Base-by-base conservation (phyloP, 345 rosid species). In the Moricandia arvensis region DNA sequence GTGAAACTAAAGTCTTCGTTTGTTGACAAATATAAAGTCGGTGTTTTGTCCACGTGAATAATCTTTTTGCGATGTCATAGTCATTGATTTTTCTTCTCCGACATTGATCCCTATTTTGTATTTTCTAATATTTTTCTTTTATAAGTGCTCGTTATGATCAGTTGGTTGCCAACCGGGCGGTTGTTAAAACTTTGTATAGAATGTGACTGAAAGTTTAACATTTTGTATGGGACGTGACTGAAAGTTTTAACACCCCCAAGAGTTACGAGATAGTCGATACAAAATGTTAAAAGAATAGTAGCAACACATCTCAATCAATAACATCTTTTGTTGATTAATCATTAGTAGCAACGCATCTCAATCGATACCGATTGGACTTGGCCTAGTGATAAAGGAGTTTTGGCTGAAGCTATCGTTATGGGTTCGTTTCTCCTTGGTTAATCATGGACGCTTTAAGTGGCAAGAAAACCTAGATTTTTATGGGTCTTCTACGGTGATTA, bases 211-310 rank as follows among this genome's bases (percentile, higher is more conserved):
- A 21, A 21, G 1, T 21, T 21, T 21, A 21, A 21, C 24, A 21
- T 21, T 21, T 21, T 21, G 24, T 21, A 21, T 21, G 2, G 24
- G 2, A 21, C 24, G 24, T 21, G 24, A 68, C 49, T 49, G 16
- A 7, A 27, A 24, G 13, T 27, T 43, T 34, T 37, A 37, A 37
- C 11, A 37, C 43, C 43, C 43, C 12, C 43, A 37, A 9, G 55
- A 9, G 55, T 49, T 16, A 49, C 21, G 18, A 16, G 10, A 49
- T 49, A 49, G 21, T 49, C 57, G 57, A 51, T 17, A 51, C 57
- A 51, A 51, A 51, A 51, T 8, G 57, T 54, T 43, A 21, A 12
- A 37, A 69, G 57, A 12, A 58, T 58, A 69, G 73, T 58, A 69
- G 73, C 38, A 38, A 57, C 38, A 27, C 37, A 57, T 57, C 38